phyloP scores from a whole-genome alignment of 1,139 yeast species.

The Meyerozyma athensensis region DNA sequence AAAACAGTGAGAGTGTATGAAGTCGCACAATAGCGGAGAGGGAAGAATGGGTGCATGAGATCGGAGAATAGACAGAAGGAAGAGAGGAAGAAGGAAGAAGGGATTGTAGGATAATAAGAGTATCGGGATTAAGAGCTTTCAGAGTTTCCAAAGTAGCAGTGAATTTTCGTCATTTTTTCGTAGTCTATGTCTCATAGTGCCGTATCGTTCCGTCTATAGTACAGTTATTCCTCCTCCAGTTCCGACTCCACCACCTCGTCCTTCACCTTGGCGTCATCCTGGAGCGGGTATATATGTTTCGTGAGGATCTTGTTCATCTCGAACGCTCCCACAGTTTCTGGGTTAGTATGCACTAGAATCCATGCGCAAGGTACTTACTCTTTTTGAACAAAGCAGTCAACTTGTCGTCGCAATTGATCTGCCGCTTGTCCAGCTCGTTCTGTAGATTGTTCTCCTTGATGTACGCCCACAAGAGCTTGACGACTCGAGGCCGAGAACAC shows the following conservation, averaged over 20 bases:
- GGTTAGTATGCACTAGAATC: conserved; percentile 16
- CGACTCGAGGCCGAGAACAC: conserved; percentile 66
- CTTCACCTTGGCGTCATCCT: conserved; percentile 8
- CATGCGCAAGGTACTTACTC: conserved; percentile 20
- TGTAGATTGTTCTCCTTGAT: conserved; percentile 63
- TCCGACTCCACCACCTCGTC: conserved; percentile 7
- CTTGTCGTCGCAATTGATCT: conserved; percentile 63
- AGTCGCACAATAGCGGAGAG: not conserved
- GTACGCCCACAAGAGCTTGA: conserved; percentile 68
- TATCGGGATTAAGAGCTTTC: too few relatives aligned
- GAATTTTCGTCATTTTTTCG: not conserved
- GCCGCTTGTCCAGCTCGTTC: conserved; percentile 63
- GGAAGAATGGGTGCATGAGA: not conserved
- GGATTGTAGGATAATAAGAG: too few relatives aligned
- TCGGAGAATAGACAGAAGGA: not conserved
- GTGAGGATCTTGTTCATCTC: conserved; percentile 60
- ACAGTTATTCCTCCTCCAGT: not conserved
- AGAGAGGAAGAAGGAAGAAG: not conserved
- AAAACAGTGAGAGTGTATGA: conserved; percentile 2
- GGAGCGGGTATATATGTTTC: conserved; percentile 48
- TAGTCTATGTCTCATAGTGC: not conserved
- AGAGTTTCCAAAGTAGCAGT: too few relatives aligned
- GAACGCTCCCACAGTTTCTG: conserved; percentile 56
- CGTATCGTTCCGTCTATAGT: not conserved
- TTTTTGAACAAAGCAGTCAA: conserved; percentile 55